Evolutionary conservation across 129 eudicot species (phyloP), one percentile per base, ranked within the genome.

Genomic region (Artemisia tridentata): DNA sequence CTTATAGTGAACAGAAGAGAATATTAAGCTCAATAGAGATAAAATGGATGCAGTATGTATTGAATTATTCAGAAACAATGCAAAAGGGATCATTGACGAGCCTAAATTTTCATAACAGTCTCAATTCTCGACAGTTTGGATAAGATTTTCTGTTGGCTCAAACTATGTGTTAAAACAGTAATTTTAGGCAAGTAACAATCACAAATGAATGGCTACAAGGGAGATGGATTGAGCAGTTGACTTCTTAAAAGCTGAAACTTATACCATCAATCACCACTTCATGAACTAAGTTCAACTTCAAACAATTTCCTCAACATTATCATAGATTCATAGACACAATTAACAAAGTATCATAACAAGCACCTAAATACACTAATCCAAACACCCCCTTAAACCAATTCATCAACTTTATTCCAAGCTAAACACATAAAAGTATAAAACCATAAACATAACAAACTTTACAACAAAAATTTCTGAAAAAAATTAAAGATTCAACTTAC

Each of bases 401-500:
- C 29, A 25, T 25, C 4, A 25, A 25, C 29, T 25, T 25, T 25
- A 25, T 25, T 25, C 29, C 34, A 14, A 12, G 13, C 2, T 47
- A 27, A 47, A 47, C 5, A 5, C 23, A 46, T 51, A 53, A 55
- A 12, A 23, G 4, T 0, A 46, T 51, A 53, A 55, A 11, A 21
- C 23, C 23, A 11, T 59, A 75, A 45, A 27, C n/a, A 29, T 41
- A 65, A 65, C 14, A 21, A 41, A 61, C 61, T 27, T 46, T 62
- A 19, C 34, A 52, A 21, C 17, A 16, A 11, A 23, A 23, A 23
- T 0, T 23, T 2, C 25, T 23, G 2, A 23, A 23, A 23, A n/a
- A 72, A 31, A 3, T 27, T 1, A 59, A 59, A 51, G 29, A 25
- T 25, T 25, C 29, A 25, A 25, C 29, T 76, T 84, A 90, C 95